Base-by-base conservation (phyloP, 2,329 filamentous ascomycete species). In the Neopestalotiopsis clavispora region DNA sequence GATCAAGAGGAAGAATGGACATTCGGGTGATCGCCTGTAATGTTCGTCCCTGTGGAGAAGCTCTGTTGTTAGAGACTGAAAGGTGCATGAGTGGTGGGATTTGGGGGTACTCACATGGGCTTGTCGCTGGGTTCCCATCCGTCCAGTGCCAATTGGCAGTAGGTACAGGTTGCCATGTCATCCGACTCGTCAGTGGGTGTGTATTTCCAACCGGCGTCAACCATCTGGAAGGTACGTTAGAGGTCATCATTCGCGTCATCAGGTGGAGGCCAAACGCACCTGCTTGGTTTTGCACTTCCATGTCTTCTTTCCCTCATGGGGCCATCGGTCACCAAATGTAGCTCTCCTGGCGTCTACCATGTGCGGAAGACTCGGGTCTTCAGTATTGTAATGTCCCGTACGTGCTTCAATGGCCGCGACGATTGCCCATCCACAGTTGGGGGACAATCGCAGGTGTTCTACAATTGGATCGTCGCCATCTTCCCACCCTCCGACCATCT, bases 81-180 rank as follows among this genome's bases (percentile, higher is more conserved):
- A 20, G 6, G 10, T 20, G 4, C 1, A 34, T 9, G 13, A 3
- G 20, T 12, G 17, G n/a, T 4, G 6, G 34, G 14, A 10, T 56
- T 45, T 32, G n/a, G 23, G 12, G 57, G 34, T 70, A 81, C 92
- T 81, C 79, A 94, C 90, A 92, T 88, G 70, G 96, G 96, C 77
- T 97, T 94, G 79, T 99, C 96, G 69, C 91, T 91, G 1, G 92
- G 91, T 77, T 98, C 96, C 96, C 97, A 99, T 6, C 94, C 94
- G 79, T 98, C 95, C 12, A 99, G 87, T 12, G 92, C 94, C 17
- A 98, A 83, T 68, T 92, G 90, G 82, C 96, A 99, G 81, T 98
- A 98, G 34, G 93, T 87, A 78, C 96, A 99, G 12, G 92, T 96
- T 10, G 94, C 93, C 82, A 95, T 93, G 79, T 99, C 96, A 72